Conservation (phyloP, 1,284 basidiomycete species). For the Marasmius fiardii region DNA sequence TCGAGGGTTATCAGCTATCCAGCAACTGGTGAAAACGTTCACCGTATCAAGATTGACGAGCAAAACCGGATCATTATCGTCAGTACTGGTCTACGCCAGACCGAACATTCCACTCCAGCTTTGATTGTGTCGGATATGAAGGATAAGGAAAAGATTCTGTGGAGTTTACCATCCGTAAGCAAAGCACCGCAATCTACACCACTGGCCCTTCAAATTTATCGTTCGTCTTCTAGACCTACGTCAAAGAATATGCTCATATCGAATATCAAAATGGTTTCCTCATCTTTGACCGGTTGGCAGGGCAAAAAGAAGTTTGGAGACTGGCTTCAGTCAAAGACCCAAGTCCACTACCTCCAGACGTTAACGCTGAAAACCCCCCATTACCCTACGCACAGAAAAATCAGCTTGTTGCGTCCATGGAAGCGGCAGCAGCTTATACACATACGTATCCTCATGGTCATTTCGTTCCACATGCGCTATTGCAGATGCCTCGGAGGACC, state of each 20-base stretch:
- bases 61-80: conserved; percentile 51
- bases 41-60: conserved; percentile 75
- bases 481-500: conserved; percentile 42
- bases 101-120: neutral
- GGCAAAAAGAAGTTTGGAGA: conserved; percentile 69
- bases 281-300: conserved; percentile 58
- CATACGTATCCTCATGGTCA: conserved; percentile 32
- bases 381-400: conserved; percentile 31
- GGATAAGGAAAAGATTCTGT: conserved; percentile 41
- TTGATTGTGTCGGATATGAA: conserved; percentile 52
- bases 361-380: conserved; percentile 21
- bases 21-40: conserved; percentile 37
- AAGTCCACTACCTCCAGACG: conserved; percentile 20
- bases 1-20: conserved; percentile 32
- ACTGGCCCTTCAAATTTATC: neutral
- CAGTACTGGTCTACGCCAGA: conserved; percentile 39
- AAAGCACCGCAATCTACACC: too few species aligned
- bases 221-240: conserved; percentile 38
- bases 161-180: conserved; percentile 49
- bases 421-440: conserved; percentile 15
- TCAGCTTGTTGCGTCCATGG: conserved; percentile 27
- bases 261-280: conserved; percentile 74
- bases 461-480: conserved; percentile 58
- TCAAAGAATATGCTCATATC: conserved; percentile 59
- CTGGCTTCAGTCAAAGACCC: conserved; percentile 20